A percentile compares a stretch with the other conserved stretches of the same genome.
Evolutionary conservation across 257 asterid genomes (phyloP).

Genomic region (Forsythia viridissima): DNA sequence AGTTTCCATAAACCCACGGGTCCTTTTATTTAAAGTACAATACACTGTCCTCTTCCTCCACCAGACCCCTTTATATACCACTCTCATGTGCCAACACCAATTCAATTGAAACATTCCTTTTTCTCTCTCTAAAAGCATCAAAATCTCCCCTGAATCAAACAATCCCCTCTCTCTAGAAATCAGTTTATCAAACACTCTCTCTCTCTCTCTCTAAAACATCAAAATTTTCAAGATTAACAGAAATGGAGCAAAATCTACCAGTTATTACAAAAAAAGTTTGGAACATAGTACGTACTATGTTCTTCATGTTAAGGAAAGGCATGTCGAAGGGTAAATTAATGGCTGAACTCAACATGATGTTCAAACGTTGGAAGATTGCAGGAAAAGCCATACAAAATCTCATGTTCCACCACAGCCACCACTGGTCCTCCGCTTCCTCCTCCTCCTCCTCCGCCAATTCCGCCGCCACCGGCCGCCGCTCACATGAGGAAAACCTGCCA

Average conservation of each 20-base stretch:
- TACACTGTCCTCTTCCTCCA: not conserved
- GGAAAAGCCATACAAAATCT: constrained; percentile 33
- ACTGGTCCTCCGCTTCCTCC: constrained; percentile 4
- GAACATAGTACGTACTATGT: constrained; percentile 28
- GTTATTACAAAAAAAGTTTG: constrained; percentile 32
- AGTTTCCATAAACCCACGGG: not conserved
- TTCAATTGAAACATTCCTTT: not conserved
- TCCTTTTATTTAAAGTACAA: not conserved
- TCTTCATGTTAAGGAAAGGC: constrained; percentile 42
- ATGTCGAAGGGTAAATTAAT: constrained; percentile 41
- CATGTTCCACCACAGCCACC: constrained; percentile 14
- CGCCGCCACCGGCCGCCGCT: not conserved
- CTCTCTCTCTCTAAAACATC: constrained; percentile 12
- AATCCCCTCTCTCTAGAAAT: not conserved
- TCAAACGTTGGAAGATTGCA: constrained; percentile 54
- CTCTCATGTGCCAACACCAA: not conserved
- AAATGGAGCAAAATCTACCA: constrained; percentile 40
- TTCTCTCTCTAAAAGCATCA: not conserved
- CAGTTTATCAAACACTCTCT: constrained; percentile 8
- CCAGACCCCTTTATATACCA: not conserved
- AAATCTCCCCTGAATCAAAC: not conserved
- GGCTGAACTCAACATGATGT: constrained; percentile 35
- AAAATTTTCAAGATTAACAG: not conserved
- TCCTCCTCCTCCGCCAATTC: not conserved
- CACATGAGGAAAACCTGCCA: not conserved